These are phyloP conservation scores for Alternaria gansuensis DNA, from an alignment of 2,329 filamentous ascomycete genomes.

Conservation along the genomic window DNA sequence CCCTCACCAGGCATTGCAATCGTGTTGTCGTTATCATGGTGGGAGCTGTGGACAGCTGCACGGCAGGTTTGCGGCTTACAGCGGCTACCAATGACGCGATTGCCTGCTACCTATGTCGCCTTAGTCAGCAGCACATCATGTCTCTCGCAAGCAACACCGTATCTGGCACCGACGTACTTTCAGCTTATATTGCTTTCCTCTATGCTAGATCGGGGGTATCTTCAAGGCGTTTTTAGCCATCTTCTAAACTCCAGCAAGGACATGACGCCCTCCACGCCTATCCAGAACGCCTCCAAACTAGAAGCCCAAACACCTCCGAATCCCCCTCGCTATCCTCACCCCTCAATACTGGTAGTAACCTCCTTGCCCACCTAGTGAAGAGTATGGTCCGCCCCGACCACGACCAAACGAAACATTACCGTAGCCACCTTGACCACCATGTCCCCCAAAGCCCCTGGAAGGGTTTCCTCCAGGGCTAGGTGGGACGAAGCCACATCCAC, in stretches of 20 bases:
- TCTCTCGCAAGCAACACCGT: slow-evolving; percentile 10
- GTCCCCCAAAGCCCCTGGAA: background rate
- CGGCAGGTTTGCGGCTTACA: slow-evolving; percentile 8
- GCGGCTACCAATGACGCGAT: slow-evolving; percentile 15
- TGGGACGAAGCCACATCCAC: background rate
- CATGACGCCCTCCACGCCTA: background rate
- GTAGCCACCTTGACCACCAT: background rate
- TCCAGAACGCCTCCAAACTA: background rate
- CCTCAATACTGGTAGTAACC: background rate
- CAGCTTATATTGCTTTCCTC: background rate
- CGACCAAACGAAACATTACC: background rate
- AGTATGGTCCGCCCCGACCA: background rate
- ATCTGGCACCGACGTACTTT: background rate
- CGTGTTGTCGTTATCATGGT: slow-evolving; percentile 8
- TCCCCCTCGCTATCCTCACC: background rate
- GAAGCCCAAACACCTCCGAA: background rate
- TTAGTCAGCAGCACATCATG: slow-evolving; percentile 16
- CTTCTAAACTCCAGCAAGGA: background rate
- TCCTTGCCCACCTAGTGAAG: background rate
- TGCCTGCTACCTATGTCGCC: background rate
- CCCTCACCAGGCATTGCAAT: background rate
- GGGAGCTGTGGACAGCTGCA: slow-evolving; percentile 8
- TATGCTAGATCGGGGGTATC: slow-evolving; percentile 5
- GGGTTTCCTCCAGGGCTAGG: slow-evolving; percentile 1
- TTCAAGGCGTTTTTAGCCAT: background rate